Evolutionary conservation across 2,329 filamentous ascomycete species (phyloP).

Genomic region (Cyphellophora attinorum): DNA sequence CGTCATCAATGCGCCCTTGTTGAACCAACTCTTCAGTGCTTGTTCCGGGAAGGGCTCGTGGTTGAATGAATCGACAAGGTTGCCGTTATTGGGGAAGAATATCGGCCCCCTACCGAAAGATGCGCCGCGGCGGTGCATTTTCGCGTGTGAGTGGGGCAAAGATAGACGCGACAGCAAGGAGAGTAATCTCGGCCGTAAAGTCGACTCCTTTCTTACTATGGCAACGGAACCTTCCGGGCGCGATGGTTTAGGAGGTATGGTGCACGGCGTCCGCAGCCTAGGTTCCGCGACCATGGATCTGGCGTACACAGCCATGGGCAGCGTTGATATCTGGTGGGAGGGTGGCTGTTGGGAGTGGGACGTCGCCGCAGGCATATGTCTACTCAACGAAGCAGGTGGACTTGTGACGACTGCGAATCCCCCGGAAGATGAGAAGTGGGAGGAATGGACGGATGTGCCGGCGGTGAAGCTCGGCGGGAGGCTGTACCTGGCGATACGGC

Average conservation of each 20-base stretch:
- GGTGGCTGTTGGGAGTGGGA: constrained; percentile 78
- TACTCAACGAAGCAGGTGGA: constrained; percentile 64
- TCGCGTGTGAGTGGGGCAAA: constrained; percentile 73
- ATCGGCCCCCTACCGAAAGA: constrained; percentile 52
- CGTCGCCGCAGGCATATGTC: constrained; percentile 64
- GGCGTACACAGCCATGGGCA: constrained; percentile 65
- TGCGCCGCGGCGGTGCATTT: constrained; percentile 61
- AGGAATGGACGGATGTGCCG: constrained; percentile 27
- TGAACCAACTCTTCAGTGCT: constrained; percentile 60
- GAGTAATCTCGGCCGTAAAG: constrained; percentile 61
- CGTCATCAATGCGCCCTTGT: constrained; percentile 62
- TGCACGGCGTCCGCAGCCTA: constrained; percentile 63
- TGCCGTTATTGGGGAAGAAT: constrained; percentile 52
- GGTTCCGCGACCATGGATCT: constrained; percentile 66
- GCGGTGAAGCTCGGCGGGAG: constrained; percentile 52
- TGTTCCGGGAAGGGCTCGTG: constrained; percentile 58
- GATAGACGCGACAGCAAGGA: constrained; percentile 61
- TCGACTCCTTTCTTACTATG: constrained; percentile 68
- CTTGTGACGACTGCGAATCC: constrained; percentile 66
- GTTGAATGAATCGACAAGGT: constrained; percentile 53
- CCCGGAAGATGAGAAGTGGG: constrained; percentile 40
- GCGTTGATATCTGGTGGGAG: constrained; percentile 76
- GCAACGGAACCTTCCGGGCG: constrained; percentile 56
- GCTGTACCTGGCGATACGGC: constrained; percentile 62
- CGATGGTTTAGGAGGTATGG: constrained; percentile 64